These are phyloP conservation scores for Laetiporus sulphureus DNA, from an alignment of 1,284 basidiomycete species.

Conservation along the genomic window DNA sequence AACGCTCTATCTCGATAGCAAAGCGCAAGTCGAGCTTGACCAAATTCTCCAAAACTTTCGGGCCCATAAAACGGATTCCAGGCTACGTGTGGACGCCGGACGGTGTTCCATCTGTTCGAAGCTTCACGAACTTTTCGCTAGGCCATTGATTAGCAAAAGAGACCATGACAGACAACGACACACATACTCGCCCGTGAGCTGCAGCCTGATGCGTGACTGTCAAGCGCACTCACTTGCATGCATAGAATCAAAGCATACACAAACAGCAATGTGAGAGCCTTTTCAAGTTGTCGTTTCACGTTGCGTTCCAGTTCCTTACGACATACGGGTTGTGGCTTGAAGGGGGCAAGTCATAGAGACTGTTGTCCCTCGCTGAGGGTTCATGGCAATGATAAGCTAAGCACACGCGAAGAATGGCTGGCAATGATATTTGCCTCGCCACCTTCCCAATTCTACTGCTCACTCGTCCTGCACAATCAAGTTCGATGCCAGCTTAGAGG, in stretches of 20 bases:
- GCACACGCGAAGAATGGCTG: neutral
- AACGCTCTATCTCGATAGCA: slow-evolving; percentile 57
- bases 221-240: slow-evolving; percentile 56
- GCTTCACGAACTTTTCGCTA: slow-evolving; percentile 68
- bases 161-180: neutral
- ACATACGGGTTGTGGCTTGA: slow-evolving; percentile 82
- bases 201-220: slow-evolving; percentile 77
- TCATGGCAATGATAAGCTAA: neutral
- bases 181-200: slow-evolving; percentile 70
- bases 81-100: slow-evolving; percentile 63
- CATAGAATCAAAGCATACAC: slow-evolving; percentile 90
- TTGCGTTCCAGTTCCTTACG: slow-evolving; percentile 91
- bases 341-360: slow-evolving; percentile 71
- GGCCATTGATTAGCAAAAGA: too few relatives aligned
- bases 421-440: slow-evolving; percentile 49
- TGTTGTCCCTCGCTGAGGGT: slow-evolving; percentile 91
- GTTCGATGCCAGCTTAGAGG: slow-evolving; percentile 83
- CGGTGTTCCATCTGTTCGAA: slow-evolving; percentile 66
- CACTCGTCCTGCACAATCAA: slow-evolving; percentile 61
- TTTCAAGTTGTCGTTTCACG: slow-evolving; percentile 85
- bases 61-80: slow-evolving; percentile 84
- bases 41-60: slow-evolving; percentile 71
- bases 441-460: slow-evolving; percentile 44
- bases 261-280: slow-evolving; percentile 75
- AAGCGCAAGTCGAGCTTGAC: slow-evolving; percentile 71